Base-by-base conservation (phyloP, 805 yeast genomes). In the Kazachstania africana region DNA sequence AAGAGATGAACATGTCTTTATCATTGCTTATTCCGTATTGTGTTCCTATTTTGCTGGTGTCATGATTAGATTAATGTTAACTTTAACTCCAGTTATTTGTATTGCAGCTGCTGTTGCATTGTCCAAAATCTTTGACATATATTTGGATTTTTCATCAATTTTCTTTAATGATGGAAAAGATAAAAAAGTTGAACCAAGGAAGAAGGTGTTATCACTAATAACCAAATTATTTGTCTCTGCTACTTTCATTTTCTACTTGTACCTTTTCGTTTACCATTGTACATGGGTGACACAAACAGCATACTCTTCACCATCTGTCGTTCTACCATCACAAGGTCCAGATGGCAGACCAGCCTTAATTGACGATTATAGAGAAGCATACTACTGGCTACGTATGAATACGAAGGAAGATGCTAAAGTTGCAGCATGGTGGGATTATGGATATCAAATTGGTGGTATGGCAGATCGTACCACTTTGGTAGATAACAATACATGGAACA, bases 341-440 rank as follows among this genome's bases (percentile, higher is more conserved):
- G 95, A 91, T 53, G 98, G 99, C 1, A 70, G 82, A 12, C 78
- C 72, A 44, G 67, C 70, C 37, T 63, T 88, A 43, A 91, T 91
- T 50, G 99, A 91, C 58, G 99, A 91, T 59, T 91, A 78, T 67
- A 76, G 99, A 62, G 99, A 91, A 66, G 98, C 97, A 8, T 91
- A 91, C 65, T 91, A 88, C 58, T 91, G 98, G 98, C 66, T 91
- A 47, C 76, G 98, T 52, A 87, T 88, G 95, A 91, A 91, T 63
- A 91, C 98, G 1, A 75, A 81, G 3, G 95, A 91, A 55, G 97
- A 91, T 55, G 81, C 96, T 22, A 87, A 82, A 58, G 80, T 91
- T 38, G 84, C 93, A 79, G 78, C 96, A 8, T 91, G 99, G 98
- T 91, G 99, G 99, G 98, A 93, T 65, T 93, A 93, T 53, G 99